phyloP scores from a whole-genome alignment of 2,329 filamentous ascomycete species.

The Tolypocladium album region DNA sequence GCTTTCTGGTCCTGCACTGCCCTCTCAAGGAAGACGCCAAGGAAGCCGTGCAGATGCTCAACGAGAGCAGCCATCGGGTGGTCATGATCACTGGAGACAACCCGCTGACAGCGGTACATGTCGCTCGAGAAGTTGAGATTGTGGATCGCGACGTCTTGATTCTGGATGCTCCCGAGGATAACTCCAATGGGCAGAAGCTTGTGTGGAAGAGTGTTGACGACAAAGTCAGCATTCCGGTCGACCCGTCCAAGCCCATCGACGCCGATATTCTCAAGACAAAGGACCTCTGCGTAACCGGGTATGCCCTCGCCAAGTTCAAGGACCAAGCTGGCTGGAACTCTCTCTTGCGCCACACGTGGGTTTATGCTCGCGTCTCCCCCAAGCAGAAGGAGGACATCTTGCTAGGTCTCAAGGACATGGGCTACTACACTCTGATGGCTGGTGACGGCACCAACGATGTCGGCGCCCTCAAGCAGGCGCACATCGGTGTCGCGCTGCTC shows the following conservation, averaged over 20 bases:
- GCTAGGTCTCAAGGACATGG: slow-evolving; percentile 89
- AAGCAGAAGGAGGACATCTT: slow-evolving; percentile 99
- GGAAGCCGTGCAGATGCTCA: slow-evolving; percentile 89
- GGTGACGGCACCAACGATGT: slow-evolving; percentile 98
- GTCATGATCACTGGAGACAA: slow-evolving; percentile 99
- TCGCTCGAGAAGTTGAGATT: slow-evolving; percentile 92
- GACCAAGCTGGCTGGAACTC: slow-evolving; percentile 65
- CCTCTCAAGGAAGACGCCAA: slow-evolving; percentile 94
- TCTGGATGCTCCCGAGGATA: slow-evolving; percentile 86
- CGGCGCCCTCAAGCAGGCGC: slow-evolving; percentile 92
- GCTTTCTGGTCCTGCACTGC: slow-evolving; percentile 90
- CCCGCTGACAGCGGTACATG: slow-evolving; percentile 89
- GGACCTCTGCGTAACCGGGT: slow-evolving; percentile 92
- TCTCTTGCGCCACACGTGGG: slow-evolving; percentile 84
- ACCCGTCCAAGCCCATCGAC: slow-evolving; percentile 73
- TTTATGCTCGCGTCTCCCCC: slow-evolving; percentile 94
- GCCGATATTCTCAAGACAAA: slow-evolving; percentile 70
- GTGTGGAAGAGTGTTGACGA: slow-evolving; percentile 96
- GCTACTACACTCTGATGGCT: slow-evolving; percentile 97
- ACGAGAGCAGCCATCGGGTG: slow-evolving; percentile 95
- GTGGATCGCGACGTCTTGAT: slow-evolving; percentile 93
- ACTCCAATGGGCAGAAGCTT: slow-evolving; percentile 66
- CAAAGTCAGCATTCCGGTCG: slow-evolving; percentile 73
- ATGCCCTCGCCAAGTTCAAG: slow-evolving; percentile 82
- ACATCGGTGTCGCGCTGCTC: slow-evolving; percentile 89